Conservation (phyloP, 495 filamentous ascomycete genomes). For the Tuber brumale region DNA sequence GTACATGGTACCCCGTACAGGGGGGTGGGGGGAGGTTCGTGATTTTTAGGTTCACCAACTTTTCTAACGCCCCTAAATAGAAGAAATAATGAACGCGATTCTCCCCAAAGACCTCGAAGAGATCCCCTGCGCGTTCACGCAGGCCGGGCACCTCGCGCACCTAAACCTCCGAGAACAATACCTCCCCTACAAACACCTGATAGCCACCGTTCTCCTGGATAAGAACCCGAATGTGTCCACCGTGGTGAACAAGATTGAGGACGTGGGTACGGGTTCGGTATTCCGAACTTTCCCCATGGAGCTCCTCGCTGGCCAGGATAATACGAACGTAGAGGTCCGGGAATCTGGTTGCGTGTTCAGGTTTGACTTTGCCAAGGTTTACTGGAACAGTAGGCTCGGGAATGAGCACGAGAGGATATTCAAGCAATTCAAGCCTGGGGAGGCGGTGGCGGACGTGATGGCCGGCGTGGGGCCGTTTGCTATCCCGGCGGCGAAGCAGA, state of each 20-base stretch:
- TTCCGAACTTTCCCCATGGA: constrained; percentile 94
- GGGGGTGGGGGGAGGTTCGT: too few relatives aligned
- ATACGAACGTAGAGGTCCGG: constrained; percentile 69
- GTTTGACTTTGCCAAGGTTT: constrained; percentile 81
- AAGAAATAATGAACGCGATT: constrained; percentile 73
- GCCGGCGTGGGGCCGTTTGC: constrained; percentile 95
- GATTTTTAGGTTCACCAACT: constrained; percentile 4
- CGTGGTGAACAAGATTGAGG: constrained; percentile 92
- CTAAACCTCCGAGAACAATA: constrained; percentile 80
- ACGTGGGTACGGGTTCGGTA: constrained; percentile 73
- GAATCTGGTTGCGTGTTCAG: constrained; percentile 59
- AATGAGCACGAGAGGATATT: constrained; percentile 81
- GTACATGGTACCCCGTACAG: constrained; percentile 46
- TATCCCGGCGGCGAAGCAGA: constrained; percentile 79
- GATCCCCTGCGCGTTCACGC: constrained; percentile 76
- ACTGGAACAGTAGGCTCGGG: constrained; percentile 90
- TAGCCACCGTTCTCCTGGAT: constrained; percentile 76
- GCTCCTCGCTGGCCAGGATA: constrained; percentile 69
- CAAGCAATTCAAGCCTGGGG: constrained; percentile 67
- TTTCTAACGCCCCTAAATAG: constrained; percentile 43
- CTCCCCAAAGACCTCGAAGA: constrained; percentile 66
- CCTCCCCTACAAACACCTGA: constrained; percentile 72
- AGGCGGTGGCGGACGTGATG: constrained; percentile 96
- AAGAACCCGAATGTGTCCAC: constrained; percentile 74
- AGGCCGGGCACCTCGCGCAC: constrained; percentile 85